A percentile compares a stretch with the other conserved stretches of the same genome.
Conservation (phyloP, 1,139 yeast genomes). For the Blastobotrys petasosporus region DNA sequence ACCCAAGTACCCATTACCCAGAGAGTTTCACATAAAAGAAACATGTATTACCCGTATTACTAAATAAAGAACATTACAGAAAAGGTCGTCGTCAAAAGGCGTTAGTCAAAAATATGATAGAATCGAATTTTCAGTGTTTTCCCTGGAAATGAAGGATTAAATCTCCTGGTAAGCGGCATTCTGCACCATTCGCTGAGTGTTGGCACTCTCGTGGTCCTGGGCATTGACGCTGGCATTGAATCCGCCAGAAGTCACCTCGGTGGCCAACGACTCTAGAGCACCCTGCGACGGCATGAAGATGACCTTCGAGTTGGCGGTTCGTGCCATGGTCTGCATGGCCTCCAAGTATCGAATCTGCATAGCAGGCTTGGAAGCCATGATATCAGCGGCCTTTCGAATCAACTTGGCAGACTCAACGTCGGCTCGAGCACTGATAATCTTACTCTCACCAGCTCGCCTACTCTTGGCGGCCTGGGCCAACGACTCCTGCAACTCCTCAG, state of each 20-base stretch:
- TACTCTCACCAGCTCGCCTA: conserved; percentile 70
- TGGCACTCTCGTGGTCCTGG: not conserved
- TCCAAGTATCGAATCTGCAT: conserved; percentile 77
- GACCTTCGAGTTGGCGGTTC: conserved; percentile 54
- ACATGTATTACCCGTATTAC: too few relatives aligned
- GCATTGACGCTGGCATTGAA: conserved; percentile 13
- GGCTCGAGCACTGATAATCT: conserved; percentile 69
- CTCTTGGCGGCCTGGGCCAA: conserved; percentile 74
- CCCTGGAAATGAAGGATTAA: not conserved
- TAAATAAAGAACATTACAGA: too few relatives aligned
- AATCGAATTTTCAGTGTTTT: too few relatives aligned
- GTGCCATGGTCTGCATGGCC: conserved; percentile 75
- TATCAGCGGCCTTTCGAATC: conserved; percentile 77
- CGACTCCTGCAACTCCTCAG: conserved; percentile 53
- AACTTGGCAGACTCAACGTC: conserved; percentile 72
- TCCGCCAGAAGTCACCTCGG: conserved; percentile 12
- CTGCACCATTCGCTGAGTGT: not conserved
- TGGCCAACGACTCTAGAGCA: conserved; percentile 35
- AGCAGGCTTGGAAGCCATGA: conserved; percentile 68
- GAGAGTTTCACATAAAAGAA: too few relatives aligned
- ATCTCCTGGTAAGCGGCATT: conserved; percentile 8
- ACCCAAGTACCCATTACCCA: too few relatives aligned
- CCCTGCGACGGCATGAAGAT: conserved; percentile 62
- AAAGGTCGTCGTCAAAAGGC: too few relatives aligned
- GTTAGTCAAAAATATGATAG: too few relatives aligned